Evolutionary conservation across 352 stramenopile genomes (phyloP), one percentile per base, ranked within the genome.

Genomic region (Globisporangium nodosum): DNA sequence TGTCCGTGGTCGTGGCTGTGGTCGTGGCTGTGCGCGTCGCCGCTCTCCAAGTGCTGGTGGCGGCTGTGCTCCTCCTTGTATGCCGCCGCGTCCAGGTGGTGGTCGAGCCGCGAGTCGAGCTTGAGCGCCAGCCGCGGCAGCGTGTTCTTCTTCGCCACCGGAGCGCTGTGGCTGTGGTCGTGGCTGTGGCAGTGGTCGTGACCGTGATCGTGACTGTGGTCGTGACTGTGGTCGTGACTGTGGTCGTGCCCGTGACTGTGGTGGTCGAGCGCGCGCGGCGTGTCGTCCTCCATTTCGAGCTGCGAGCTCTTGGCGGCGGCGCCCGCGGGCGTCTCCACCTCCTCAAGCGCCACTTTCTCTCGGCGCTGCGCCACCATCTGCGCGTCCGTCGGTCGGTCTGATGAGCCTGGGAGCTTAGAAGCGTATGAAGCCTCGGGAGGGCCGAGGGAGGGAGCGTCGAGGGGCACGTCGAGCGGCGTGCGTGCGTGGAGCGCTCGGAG

Each of bases 41-140:
- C 54, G 79, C 35, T 40, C 35, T 48, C 43, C 81, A 55, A 13
- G 56, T 62, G 27, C 49, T 58, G 39, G n/a, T 57, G 49, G 27
- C 18, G 49, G 61, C 71, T 77, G 62, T 49, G 70, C 31, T 76
- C 56, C 39, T 65, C 53, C 35, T 69, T 68, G 33, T 69, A 55
- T 37, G 66, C 50, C 15, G 55, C 58, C 51, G 55, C 30, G 47
- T 66, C 40, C 20, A 53, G 8, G 49, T 66, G 59, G 20, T 65
- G 59, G 52, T 65, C 59, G 15, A 63, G 39, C 15, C 52, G 50
- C 20, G 50, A 47, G 50, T 63, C 58, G 31, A 63, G 58, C 43
- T 63, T 57, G n/a, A 63, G 58, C 49, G 50, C 49, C 20, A 63
- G 58, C 18, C 52, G 51, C 33, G 58, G 58, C 50, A 63, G 58